A percentile compares a stretch with the other conserved stretches of the same genome.
These are phyloP conservation scores for Dryas alaskensis DNA, from an alignment of 306 rosid species.

Conservation along the genomic window DNA sequence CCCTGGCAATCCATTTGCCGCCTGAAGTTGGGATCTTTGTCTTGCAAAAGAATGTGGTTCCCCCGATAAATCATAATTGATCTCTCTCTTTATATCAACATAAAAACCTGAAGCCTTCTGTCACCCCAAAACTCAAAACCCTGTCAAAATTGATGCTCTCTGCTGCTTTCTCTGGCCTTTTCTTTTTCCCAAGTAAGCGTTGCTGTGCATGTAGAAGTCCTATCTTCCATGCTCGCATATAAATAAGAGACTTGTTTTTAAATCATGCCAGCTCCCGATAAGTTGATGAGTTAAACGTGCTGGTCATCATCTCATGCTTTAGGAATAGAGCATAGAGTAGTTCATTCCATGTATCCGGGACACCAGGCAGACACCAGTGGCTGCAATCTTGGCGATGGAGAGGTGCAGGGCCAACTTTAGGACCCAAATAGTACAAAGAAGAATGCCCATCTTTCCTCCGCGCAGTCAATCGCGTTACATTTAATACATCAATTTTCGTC, in stretches of 20 bases:
- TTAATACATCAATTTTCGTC: slow-evolving; percentile 44
- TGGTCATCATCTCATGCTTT: slow-evolving; percentile 32
- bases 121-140: background rate
- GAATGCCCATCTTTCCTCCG: slow-evolving; percentile 83
- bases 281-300: slow-evolving; percentile 24
- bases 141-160: slow-evolving; percentile 5
- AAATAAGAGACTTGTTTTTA: slow-evolving; percentile 11
- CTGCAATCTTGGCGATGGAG: slow-evolving; percentile 84
- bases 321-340: slow-evolving; percentile 64
- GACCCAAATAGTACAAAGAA: slow-evolving; percentile 65
- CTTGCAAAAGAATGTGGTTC: slow-evolving; percentile 9
- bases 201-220: background rate
- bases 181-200: background rate
- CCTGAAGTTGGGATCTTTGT: slow-evolving; percentile 1
- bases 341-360: slow-evolving; percentile 89
- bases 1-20: slow-evolving; percentile 17
- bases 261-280: background rate
- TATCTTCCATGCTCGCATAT: slow-evolving; percentile 10
- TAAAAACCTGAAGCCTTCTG: slow-evolving; percentile 4
- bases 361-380: slow-evolving; percentile 97
- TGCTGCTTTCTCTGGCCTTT: background rate
- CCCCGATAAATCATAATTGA: background rate
- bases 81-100: slow-evolving; percentile 2
- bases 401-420: slow-evolving; percentile 41
- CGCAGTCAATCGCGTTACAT: slow-evolving; percentile 65